Evolutionary conservation across 768 basidiomycete genomes (phyloP), one percentile per base, ranked within the genome.

Genomic region (Naganishia onofrii): DNA sequence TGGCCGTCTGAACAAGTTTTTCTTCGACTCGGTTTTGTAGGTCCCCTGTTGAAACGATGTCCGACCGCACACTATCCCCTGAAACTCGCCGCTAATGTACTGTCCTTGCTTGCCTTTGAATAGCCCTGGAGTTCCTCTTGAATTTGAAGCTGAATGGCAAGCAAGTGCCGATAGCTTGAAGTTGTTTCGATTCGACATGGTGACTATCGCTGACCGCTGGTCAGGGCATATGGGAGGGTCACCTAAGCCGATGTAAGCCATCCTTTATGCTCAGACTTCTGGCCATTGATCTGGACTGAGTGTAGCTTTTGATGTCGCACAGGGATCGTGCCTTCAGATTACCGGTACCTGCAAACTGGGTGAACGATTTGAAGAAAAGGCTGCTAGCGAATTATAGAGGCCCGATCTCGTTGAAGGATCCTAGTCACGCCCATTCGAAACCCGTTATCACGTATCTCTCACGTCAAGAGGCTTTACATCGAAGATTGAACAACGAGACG

Each of bases 1-100:
- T 17, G 71, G 74, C n/a, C 72, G 74, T 2, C 65, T 74, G 21
- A 77, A 74, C 68, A 64, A 65, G 28, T 77, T 72, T 68, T 77
- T 73, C 64, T 73, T 72, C 12, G 26, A 69, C 29, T 74, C 72
- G n/a, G 73, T 73, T 63, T 77, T 77, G 76, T 77, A 67, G 73
- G 74, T 70, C 19, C 1, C 3, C 12, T n/a, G n/a, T 51, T 15
- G 9, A 17, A 10, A 15, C 15, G 42, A 7, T 10, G 42, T 42
- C 15, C 9, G 2, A 8, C 15, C 42, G 15, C 7, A 17, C 15
- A n/a, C n/a, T n/a, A n/a, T 17, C 42, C 2, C 15, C 42, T 42
- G 9, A 15, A 2, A 8, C 8, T 42, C 15, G 13, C 5, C 2
- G 15, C 42, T 42, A 7, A 42, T 42, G 15, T 2, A 42, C 42